Conservation (phyloP, 257 asterid species). For the Buddleja alternifolia region DNA sequence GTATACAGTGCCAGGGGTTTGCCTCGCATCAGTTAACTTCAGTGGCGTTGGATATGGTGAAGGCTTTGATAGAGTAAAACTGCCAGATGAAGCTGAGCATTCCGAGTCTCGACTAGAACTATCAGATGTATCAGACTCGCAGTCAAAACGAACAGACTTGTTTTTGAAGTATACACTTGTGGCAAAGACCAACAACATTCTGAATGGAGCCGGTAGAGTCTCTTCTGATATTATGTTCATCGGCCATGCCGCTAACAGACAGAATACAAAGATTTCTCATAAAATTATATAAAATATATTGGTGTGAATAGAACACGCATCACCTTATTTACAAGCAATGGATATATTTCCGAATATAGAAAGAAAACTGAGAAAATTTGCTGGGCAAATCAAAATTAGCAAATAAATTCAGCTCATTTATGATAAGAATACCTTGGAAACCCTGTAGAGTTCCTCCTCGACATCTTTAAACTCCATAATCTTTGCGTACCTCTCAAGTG, state of each 20-base stretch:
- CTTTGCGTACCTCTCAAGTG: too few species aligned
- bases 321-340: too few species aligned
- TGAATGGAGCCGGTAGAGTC: constrained; percentile 41
- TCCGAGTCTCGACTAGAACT: constrained; percentile 40
- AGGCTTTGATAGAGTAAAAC: constrained; percentile 36
- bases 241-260: constrained; percentile 48
- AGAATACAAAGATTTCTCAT: constrained; percentile 19
- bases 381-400: too few species aligned
- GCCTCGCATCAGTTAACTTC: constrained; percentile 80
- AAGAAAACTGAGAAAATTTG: too few species aligned
- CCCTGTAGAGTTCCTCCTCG: too few species aligned
- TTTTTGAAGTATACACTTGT: constrained; percentile 43
- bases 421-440: too few species aligned
- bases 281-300: too few species aligned
- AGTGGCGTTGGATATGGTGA: constrained; percentile 82
- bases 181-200: constrained; percentile 33
- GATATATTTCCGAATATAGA: too few species aligned
- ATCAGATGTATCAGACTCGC: constrained; percentile 46
- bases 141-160: constrained; percentile 72
- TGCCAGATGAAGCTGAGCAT: constrained; percentile 42
- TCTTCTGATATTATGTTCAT: constrained; percentile 37
- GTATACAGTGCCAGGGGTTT: constrained; percentile 86
- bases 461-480: too few species aligned
- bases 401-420: too few species aligned
- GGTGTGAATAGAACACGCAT: too few species aligned